Percentiles rank a stretch among this genome's conserved stretches.
Conservation (phyloP, 2,329 filamentous ascomycete genomes). For the Fusarium anguioides region DNA sequence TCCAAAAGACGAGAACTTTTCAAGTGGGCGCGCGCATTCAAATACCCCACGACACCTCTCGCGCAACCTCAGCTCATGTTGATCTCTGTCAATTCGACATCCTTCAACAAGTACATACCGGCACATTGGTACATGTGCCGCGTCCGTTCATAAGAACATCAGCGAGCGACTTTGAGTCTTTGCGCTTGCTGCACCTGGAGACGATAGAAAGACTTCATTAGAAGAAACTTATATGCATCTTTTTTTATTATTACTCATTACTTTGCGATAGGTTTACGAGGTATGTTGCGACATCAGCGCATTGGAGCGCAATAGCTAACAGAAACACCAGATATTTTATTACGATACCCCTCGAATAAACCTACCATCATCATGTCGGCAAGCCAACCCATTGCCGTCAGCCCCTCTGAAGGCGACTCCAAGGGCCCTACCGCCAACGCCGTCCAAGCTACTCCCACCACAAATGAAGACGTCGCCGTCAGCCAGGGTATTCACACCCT, state of each 20-base stretch:
- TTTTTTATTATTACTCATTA: too few species aligned
- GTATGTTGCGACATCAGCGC: slow-evolving; percentile 10
- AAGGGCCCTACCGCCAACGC: slow-evolving; percentile 39
- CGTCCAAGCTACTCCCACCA: slow-evolving; percentile 4
- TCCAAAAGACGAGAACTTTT: background rate
- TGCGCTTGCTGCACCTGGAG: slow-evolving; percentile 68
- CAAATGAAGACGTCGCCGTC: slow-evolving; percentile 53
- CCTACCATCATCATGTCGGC: slow-evolving; percentile 26
- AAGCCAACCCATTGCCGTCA: slow-evolving; percentile 11
- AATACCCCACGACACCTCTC: slow-evolving; percentile 18
- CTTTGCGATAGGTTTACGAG: slow-evolving; percentile 24
- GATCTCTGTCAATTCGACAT: slow-evolving; percentile 23
- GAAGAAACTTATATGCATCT: background rate
- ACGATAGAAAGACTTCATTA: slow-evolving; percentile 65
- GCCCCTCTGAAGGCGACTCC: slow-evolving; percentile 26
- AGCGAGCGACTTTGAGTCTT: slow-evolving; percentile 75
- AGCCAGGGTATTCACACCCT: slow-evolving; percentile 65
- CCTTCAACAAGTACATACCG: slow-evolving; percentile 35
- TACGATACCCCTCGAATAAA: slow-evolving; percentile 19
- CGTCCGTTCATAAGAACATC: slow-evolving; percentile 53
- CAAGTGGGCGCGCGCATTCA: slow-evolving; percentile 30
- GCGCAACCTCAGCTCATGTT: slow-evolving; percentile 33
- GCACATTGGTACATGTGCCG: slow-evolving; percentile 59
- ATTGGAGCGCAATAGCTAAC: background rate
- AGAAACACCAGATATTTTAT: background rate